Evolutionary conservation across 352 stramenopile species (phyloP).

Genomic region (Phytophthora multivora): DNA sequence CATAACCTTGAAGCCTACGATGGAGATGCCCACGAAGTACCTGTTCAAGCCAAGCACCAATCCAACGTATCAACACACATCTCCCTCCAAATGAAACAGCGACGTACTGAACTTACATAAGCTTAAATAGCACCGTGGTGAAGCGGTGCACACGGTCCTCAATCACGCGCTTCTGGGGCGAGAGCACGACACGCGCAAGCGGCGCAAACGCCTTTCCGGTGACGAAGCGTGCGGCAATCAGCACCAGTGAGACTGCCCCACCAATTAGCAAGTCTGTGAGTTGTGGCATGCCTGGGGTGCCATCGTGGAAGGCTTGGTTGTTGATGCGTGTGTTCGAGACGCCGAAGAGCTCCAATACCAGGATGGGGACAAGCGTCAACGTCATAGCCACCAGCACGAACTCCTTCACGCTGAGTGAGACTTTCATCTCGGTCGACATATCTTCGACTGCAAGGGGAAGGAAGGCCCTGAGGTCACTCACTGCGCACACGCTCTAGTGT

Average conservation of each 20-base stretch:
- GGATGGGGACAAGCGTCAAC: constrained; percentile 63
- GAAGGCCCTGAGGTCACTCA: neutral
- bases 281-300: constrained; percentile 51
- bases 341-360: constrained; percentile 54
- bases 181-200: constrained; percentile 49
- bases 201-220: constrained; percentile 44
- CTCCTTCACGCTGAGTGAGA: constrained; percentile 64
- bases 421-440: constrained; percentile 67
- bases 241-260: constrained; percentile 33
- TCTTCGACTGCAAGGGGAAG: constrained; percentile 1
- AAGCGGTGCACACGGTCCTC: constrained; percentile 70
- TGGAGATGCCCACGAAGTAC: constrained; percentile 60
- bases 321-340: constrained; percentile 48
- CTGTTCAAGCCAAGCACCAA: constrained; percentile 33
- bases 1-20: constrained; percentile 47
- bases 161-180: constrained; percentile 53
- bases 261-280: constrained; percentile 44
- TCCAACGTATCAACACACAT: neutral
- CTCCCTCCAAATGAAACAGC: neutral
- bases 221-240: constrained; percentile 51
- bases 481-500: neutral
- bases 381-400: constrained; percentile 61
- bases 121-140: constrained; percentile 74
- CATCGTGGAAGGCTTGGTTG: constrained; percentile 31
- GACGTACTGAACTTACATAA: constrained; percentile 42